These are phyloP conservation scores for Linnemannia exigua DNA, from an alignment of 192 early-diverging fungal species.

Conservation along the genomic window DNA sequence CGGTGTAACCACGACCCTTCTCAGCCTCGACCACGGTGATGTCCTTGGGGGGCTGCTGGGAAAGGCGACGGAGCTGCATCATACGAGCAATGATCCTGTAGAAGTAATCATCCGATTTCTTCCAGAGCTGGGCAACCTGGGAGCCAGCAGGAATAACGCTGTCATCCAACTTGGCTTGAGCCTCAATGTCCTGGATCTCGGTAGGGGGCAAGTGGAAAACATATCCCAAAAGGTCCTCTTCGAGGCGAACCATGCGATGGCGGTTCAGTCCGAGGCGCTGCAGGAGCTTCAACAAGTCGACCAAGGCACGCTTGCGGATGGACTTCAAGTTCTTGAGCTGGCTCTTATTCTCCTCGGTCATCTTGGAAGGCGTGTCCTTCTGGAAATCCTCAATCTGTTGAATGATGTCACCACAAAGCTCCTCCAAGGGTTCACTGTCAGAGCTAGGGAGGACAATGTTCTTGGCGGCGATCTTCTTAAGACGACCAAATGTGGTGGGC, in stretches of 20 bases:
- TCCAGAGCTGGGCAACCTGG: slow-evolving; percentile 60
- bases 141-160: slow-evolving; percentile 39
- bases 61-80: slow-evolving; percentile 66
- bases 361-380: slow-evolving; percentile 65
- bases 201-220: slow-evolving; percentile 57
- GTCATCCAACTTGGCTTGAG: slow-evolving; percentile 46
- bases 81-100: slow-evolving; percentile 76
- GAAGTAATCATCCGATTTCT: slow-evolving; percentile 77
- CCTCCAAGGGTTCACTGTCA: slow-evolving; percentile 56
- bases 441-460: slow-evolving; percentile 49
- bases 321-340: slow-evolving; percentile 75
- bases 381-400: slow-evolving; percentile 69
- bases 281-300: slow-evolving; percentile 83
- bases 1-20: slow-evolving; percentile 72
- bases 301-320: slow-evolving; percentile 82
- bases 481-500: slow-evolving; percentile 54
- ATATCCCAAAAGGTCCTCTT: slow-evolving; percentile 61
- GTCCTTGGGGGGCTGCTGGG: slow-evolving; percentile 65
- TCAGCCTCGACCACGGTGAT: slow-evolving; percentile 75
- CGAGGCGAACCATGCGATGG: slow-evolving; percentile 51
- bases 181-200: slow-evolving; percentile 52
- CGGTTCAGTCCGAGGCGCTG: slow-evolving; percentile 73
- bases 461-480: slow-evolving; percentile 56
- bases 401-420: slow-evolving; percentile 67
- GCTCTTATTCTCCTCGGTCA: slow-evolving; percentile 70